Evolutionary conservation across 2,329 filamentous ascomycete species (phyloP), one percentile per base, ranked within the genome.

Genomic region (Cercospora canescens): DNA sequence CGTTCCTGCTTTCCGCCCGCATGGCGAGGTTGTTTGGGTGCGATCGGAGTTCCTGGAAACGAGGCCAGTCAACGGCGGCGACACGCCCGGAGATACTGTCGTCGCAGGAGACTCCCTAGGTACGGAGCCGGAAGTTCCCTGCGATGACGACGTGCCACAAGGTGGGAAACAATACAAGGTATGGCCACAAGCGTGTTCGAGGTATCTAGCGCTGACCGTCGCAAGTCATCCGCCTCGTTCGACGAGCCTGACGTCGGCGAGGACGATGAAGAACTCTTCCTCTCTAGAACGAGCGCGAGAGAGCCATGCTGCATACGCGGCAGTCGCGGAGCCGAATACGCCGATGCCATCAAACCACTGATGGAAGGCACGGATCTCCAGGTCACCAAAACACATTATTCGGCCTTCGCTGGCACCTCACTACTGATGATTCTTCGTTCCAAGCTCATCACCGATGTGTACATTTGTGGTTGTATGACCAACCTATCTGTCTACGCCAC

Each of bases 401-500:
- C 95, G 4, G 94, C 94, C 14, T 94, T 98, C 75, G 87, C 88
- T 61, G 88, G 87, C 8, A 92, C 90, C 0, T 85, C 87, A 57
- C 83, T 98, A 16, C 84, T 98, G 7, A 84, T 90, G 58, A 84
- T 88, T n/a, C 81, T 98, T 54, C 88, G 94, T n/a, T 88, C 89
- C n/a, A 91, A 89, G 69, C 89, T 97, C 71, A 88, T 96, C 65
- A 97, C 93, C 2, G 91, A 97, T 73, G 82, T 99, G 12, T 97
- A 91, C 78, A 87, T 98, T 26, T 96, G 92, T 74, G 95, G 95
- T 24, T 90, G 91, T 52, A 85, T 96, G 57, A 92, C 90, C 50
- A 97, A 98, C 74, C 83, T 96, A 37, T 94, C 93, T 34, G 89
- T 98, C 55, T 93, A 95, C 76, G 94, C 95, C 7, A 97, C 94